phyloP scores from a whole-genome alignment of 2,329 filamentous ascomycete genomes.

The Clonostachys solani region DNA sequence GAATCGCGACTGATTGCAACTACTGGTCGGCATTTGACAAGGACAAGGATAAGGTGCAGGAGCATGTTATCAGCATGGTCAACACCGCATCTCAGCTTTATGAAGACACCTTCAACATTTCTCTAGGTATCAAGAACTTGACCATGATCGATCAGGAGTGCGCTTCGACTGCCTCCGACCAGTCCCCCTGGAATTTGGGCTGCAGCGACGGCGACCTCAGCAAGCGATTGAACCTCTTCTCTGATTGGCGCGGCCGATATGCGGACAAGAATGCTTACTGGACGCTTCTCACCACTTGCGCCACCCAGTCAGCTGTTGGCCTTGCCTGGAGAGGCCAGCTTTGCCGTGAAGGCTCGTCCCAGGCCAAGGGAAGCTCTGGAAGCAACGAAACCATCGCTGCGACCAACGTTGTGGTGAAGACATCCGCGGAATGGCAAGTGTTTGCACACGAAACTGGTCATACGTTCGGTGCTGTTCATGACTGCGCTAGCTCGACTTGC shows the following conservation, averaged over 20 bases:
- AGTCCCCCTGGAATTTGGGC: conserved; percentile 78
- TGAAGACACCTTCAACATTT: conserved; percentile 91
- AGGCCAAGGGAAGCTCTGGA: conserved; percentile 35
- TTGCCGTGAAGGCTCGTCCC: conserved; percentile 58
- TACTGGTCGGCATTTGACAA: conserved; percentile 72
- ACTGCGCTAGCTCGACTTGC: conserved; percentile 73
- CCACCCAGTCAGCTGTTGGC: conserved; percentile 80
- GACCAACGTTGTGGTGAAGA: conserved; percentile 85
- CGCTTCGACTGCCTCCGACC: conserved; percentile 60
- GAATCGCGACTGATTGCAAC: conserved; percentile 88
- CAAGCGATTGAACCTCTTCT: conserved; percentile 81
- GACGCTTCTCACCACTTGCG: conserved; percentile 81
- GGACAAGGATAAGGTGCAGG: conserved; percentile 52
- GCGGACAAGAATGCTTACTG: conserved; percentile 86
- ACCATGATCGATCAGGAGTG: conserved; percentile 74
- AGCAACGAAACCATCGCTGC: conserved; percentile 72
- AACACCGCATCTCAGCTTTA: conserved; percentile 86
- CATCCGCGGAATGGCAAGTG: conserved; percentile 86
- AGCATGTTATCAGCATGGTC: conserved; percentile 78
- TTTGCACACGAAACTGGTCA: conserved; percentile 93
- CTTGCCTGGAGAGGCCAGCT: conserved; percentile 91
- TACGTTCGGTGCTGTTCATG: conserved; percentile 93
- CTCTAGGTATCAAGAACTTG: conserved; percentile 82
- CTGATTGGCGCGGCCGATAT: conserved; percentile 76
- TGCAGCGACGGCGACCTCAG: conserved; percentile 67